These are phyloP conservation scores for Pleurotus tuber-regium DNA, from an alignment of 768 basidiomycete genomes.

Conservation along the genomic window DNA sequence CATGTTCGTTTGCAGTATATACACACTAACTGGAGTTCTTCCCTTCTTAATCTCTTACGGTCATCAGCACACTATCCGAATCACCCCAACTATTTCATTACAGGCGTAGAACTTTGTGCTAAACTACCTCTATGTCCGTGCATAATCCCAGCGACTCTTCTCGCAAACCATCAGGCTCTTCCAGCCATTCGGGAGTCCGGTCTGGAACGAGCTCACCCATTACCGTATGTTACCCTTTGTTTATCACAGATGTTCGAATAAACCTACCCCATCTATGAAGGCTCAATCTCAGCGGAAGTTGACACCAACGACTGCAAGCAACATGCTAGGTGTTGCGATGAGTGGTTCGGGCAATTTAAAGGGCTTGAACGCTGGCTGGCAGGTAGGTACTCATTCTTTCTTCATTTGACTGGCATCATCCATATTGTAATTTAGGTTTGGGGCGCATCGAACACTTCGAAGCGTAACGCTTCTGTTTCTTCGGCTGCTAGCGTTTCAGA, in stretches of 20 bases:
- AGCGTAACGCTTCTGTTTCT: conserved; percentile 61
- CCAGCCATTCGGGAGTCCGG: conserved; percentile 60
- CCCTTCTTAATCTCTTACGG: no score
- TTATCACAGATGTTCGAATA: conserved; percentile 1
- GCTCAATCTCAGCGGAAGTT: conserved; percentile 45
- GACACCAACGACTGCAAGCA: conserved; percentile 36
- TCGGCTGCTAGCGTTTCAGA: conserved; percentile 55
- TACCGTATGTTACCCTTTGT: conserved; percentile 40
- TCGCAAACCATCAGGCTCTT: conserved; percentile 68
- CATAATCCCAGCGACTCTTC: conserved; percentile 45
- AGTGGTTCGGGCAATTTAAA: conserved; percentile 46
- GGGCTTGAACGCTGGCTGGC: conserved; percentile 62
- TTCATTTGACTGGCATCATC: conserved; percentile 12
- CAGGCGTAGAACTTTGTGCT: background rate
- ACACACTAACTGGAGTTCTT: no score
- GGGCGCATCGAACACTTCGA: conserved; percentile 47
- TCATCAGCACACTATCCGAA: no score
- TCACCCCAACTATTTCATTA: background rate
- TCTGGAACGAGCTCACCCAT: conserved; percentile 62
- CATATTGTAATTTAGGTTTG: conserved; percentile 49
- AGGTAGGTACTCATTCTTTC: conserved; percentile 39
- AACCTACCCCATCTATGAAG: conserved; percentile 22
- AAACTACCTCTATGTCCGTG: conserved; percentile 25
- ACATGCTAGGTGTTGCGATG: conserved; percentile 54
- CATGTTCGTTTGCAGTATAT: background rate